Evolutionary conservation across 192 early-diverging fungal species (phyloP), one percentile per base, ranked within the genome.

Genomic region (Glomus cerebriforme): DNA sequence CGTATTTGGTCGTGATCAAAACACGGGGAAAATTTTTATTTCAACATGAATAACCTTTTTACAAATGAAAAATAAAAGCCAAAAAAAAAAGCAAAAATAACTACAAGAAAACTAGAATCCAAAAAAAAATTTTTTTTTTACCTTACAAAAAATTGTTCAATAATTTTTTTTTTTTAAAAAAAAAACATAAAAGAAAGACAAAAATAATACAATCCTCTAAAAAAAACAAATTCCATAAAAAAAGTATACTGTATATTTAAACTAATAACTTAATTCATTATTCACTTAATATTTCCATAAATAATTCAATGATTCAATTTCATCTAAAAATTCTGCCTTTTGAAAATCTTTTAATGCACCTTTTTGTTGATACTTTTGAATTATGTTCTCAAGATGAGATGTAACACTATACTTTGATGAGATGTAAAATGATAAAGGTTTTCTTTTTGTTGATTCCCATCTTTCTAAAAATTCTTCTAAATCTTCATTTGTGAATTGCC

Each of bases 281-380:
- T n/a, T n/a, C n/a, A 54, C 15, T 54, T 54, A 54, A 54, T 54
- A 54, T 54, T 54, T 54, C 49, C 49, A 54, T 54, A 54, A 54
- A 19, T 54, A 54, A 54, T 64, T 31, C n/a, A 64, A 64, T 31
- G 27, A 32, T 64, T 64, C 63, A 64, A 64, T 27, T 64, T 64
- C 63, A 32, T 64, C 63, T 31, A 64, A 31, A 31, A 64, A 64
- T 64, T 64, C 63, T 0, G 27, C 63, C 4, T 1, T 31, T 13
- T 31, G 63, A 64, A 64, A 64, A 31, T 64, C 12, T 64, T 64
- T 26, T 31, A 64, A 64, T 24, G 31, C 3, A 4, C 63, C 63
- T 2, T 31, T 5, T 12, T 64, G 2, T 64, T 3, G 63, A 64
- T 64, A 64, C 1, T 15, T 15, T 31, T 64, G 26, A 31, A 64